Conservation (phyloP, 2,329 filamentous ascomycete genomes). For the Nemania sp. region DNA sequence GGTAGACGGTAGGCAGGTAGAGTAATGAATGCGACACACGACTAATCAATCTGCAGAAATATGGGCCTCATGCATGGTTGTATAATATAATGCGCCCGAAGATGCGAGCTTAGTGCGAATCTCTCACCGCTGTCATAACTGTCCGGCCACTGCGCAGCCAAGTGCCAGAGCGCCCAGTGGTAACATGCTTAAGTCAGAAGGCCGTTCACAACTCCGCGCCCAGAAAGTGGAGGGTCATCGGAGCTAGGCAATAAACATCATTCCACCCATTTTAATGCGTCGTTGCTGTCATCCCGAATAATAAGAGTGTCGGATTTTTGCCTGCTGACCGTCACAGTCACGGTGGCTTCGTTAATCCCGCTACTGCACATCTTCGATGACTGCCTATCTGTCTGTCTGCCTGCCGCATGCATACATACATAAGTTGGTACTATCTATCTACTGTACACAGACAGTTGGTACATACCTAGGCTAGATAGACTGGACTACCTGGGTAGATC, state of each 20-base stretch:
- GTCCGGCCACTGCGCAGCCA: conserved; percentile 3
- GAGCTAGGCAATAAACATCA: conserved; percentile 41
- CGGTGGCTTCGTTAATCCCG: conserved; percentile 36
- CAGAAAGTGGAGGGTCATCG: conserved; percentile 45
- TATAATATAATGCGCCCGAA: conserved; percentile 37
- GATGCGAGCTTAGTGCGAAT: conserved; percentile 36
- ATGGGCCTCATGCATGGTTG: conserved; percentile 37
- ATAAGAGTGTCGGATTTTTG: conserved; percentile 38
- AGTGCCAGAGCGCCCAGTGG: not conserved
- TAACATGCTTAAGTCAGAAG: conserved; percentile 47
- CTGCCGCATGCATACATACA: no score
- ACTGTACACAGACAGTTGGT: not conserved
- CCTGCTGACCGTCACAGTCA: conserved; percentile 41
- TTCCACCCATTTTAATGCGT: conserved; percentile 30
- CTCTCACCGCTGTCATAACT: conserved; percentile 34
- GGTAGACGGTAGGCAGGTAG: not conserved
- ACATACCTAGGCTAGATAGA: not conserved
- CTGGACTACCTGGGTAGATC: no score
- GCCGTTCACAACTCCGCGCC: conserved; percentile 42
- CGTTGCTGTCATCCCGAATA: conserved; percentile 20
- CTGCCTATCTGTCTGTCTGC: no score
- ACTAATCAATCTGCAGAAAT: conserved; percentile 33
- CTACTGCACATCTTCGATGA: conserved; percentile 36
- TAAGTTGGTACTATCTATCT: not conserved
- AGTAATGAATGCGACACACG: conserved; percentile 16